phyloP scores from a whole-genome alignment of 768 basidiomycete species.

The Suillus spraguei region DNA sequence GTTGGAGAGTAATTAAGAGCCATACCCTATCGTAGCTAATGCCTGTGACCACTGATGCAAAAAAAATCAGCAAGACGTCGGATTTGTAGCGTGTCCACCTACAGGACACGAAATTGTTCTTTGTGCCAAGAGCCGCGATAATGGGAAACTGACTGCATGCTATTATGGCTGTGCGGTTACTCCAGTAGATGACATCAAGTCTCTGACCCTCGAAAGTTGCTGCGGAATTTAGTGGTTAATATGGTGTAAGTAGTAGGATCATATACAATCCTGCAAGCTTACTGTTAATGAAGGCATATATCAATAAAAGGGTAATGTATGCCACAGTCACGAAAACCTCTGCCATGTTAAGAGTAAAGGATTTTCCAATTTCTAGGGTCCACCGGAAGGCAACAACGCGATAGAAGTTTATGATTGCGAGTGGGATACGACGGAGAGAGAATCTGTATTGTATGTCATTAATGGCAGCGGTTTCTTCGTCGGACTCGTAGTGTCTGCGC shows the following conservation, averaged over 20 bases:
- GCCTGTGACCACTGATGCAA: conserved; percentile 29
- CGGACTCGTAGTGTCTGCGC: conserved; percentile 10
- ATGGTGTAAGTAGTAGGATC: background rate
- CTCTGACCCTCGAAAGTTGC: conserved; percentile 11
- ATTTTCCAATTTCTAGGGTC: conserved; percentile 46
- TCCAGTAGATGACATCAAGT: conserved; percentile 26
- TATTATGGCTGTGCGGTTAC: conserved; percentile 31
- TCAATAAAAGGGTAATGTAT: conserved; percentile 48
- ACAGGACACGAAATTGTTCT: conserved; percentile 50
- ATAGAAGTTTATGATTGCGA: conserved; percentile 44
- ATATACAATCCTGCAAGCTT: conserved; percentile 20
- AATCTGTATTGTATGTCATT: conserved; percentile 29
- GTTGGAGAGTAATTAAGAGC: background rate
- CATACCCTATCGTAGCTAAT: conserved; percentile 30
- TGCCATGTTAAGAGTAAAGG: conserved; percentile 36
- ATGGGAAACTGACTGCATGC: conserved; percentile 44
- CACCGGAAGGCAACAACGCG: conserved; percentile 52
- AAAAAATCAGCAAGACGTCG: background rate
- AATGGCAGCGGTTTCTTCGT: conserved; percentile 20
- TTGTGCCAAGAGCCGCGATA: conserved; percentile 48
- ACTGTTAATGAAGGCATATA: conserved; percentile 50
- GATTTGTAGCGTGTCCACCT: conserved; percentile 9
- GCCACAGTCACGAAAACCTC: conserved; percentile 49
- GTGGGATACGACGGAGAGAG: conserved; percentile 40
- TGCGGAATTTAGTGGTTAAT: conserved; percentile 5